A percentile compares a stretch with the other conserved stretches of the same genome.
phyloP scores from a whole-genome alignment of 2,329 filamentous ascomycete genomes.

The Fusarium tuaranense region DNA sequence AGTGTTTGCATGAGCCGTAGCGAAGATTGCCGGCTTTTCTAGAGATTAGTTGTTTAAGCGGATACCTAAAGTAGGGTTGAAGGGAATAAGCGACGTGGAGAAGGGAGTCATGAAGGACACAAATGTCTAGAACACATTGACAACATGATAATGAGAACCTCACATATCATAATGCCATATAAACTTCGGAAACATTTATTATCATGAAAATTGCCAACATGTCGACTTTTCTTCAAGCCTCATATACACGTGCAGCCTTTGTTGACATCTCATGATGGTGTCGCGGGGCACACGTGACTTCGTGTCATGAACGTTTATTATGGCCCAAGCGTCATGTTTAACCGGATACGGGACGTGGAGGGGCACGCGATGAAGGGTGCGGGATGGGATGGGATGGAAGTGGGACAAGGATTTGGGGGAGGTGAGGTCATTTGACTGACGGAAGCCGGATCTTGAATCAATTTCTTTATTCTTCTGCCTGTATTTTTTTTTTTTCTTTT shows the following conservation, averaged over 20 bases:
- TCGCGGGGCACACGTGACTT: constrained; percentile 47
- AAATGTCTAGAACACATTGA: background rate
- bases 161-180: background rate
- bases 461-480: constrained; percentile 18
- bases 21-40: background rate
- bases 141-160: background rate
- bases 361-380: constrained; percentile 13
- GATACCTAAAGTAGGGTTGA: background rate
- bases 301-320: constrained; percentile 48
- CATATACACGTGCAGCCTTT: background rate
- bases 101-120: background rate
- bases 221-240: background rate
- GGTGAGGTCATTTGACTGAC: constrained; percentile 28
- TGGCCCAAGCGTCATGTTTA: constrained; percentile 36
- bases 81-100: background rate
- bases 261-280: constrained; percentile 5
- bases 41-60: background rate
- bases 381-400: background rate
- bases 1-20: background rate
- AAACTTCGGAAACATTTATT: background rate
- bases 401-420: constrained; percentile 19
- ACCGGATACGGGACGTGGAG: constrained; percentile 18
- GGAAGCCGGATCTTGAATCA: background rate
- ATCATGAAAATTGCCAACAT: background rate
- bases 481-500: too few species aligned